A percentile compares a stretch with the other conserved stretches of the same genome.
Evolutionary conservation across 2,329 filamentous ascomycete species (phyloP).

Genomic region (Phialemoniopsis sp.): DNA sequence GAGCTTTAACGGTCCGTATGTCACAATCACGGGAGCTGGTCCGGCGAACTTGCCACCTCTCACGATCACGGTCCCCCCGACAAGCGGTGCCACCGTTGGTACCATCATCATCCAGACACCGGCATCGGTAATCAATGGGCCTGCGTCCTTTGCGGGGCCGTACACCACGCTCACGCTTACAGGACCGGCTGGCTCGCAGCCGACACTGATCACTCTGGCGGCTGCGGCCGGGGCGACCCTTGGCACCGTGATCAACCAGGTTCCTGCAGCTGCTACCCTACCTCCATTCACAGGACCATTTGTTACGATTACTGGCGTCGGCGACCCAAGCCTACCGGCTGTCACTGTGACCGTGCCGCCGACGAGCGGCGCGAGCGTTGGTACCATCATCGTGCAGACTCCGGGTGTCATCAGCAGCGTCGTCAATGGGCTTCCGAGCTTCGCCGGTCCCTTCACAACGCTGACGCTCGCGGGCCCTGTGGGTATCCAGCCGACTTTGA

Average conservation of each 20-base stretch:
- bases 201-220: conserved; percentile 7
- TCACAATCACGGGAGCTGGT: conserved; percentile 9
- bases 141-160: conserved; percentile 7
- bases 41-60: conserved; percentile 2
- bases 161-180: conserved; percentile 7
- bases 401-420: neutral
- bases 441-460: neutral
- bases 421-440: neutral
- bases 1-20: conserved; percentile 10
- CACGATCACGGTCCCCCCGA: conserved; percentile 8
- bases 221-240: conserved; percentile 3
- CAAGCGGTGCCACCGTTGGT: conserved; percentile 3
- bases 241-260: conserved; percentile 10
- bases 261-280: neutral
- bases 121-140: neutral
- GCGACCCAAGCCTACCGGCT: neutral
- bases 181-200: conserved; percentile 5
- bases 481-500: neutral
- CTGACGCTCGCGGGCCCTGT: neutral
- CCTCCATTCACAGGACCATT: conserved; percentile 4
- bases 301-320: conserved; percentile 6
- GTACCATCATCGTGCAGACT: neutral
- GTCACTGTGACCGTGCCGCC: conserved; percentile 1
- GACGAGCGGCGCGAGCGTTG: neutral
- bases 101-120: conserved; percentile 9